phyloP scores from a whole-genome alignment of 179 eudicot species.

The Dionaea muscipula region DNA sequence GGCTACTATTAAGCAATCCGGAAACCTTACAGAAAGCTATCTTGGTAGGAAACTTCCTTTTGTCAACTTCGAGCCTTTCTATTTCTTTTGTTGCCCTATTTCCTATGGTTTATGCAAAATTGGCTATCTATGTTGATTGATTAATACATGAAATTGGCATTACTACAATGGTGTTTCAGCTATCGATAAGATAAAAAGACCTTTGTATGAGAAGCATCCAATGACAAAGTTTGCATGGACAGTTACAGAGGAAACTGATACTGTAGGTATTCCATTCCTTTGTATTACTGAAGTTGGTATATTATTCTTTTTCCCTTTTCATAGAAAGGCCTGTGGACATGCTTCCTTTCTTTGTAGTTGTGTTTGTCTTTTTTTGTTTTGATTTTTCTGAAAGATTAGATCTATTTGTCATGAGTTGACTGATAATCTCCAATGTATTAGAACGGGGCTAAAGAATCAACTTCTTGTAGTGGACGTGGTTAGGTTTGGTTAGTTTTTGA shows the following conservation, averaged over 20 bases:
- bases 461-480: too few relatives aligned
- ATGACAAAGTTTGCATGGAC: constrained; percentile 97
- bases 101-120: not conserved
- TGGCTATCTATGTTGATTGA: not conserved
- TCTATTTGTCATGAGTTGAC: too few relatives aligned
- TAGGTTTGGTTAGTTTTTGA: too few relatives aligned
- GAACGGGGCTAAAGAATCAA: too few relatives aligned
- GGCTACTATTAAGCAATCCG: constrained; percentile 57
- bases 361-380: too few relatives aligned
- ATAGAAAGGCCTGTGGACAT: not conserved
- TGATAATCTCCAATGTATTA: too few relatives aligned
- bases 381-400: too few relatives aligned
- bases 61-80: constrained; percentile 6
- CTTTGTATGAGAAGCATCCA: constrained; percentile 86
- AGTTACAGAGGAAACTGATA: constrained; percentile 60
- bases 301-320: not conserved
- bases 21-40: constrained; percentile 38
- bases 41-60: constrained; percentile 36
- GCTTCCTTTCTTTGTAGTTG: too few relatives aligned
- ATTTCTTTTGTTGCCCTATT: not conserved
- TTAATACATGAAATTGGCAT: not conserved
- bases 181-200: constrained; percentile 62
- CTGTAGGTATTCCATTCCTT: constrained; percentile 35
- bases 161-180: constrained; percentile 30
- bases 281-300: not conserved